Base-by-base conservation (phyloP, 1,139 yeast species). In the Saccharomycopsis phalli region DNA sequence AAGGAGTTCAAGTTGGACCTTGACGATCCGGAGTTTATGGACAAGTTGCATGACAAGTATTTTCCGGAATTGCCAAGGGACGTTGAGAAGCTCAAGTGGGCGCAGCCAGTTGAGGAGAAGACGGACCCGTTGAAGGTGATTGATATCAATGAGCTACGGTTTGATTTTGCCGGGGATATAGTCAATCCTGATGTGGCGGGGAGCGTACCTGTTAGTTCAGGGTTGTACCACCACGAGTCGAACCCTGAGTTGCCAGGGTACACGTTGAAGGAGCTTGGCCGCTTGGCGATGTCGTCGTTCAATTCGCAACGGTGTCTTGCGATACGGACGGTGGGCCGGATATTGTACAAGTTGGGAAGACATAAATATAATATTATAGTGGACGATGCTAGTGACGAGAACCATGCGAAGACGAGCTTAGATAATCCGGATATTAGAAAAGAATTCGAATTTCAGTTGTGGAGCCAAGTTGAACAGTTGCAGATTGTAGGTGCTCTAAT, bases 221-320 rank as follows among this genome's bases (percentile, higher is more conserved):
- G 96, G 0, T 68, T 91, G 19, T 96, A 87, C 53, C 97, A 91
- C 56, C 99, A 91, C 58, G 73, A 95, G 0, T 86, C 81, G 19
- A 76, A 80, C 42, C 96, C 97, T 0, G 77, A 80, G 34, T 67
- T 88, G 42, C 95, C 98, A 0, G 99, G 99, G 0, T 91, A 91
- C 57, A 87, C 97, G 0, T 58, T 91, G 19, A 66, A 74, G 1
- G 99, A 91, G 55, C 66, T 91, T 39, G 81, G 82, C 0, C 94
- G 81, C 52, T 68, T 86, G 41, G 65, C 88, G 2, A 66, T 95
- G 49, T 84, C 95, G 1, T 74, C 81, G 1, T 74, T 81, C 41
- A 76, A 94, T 1, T 77, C 94, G 0, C 99, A 91, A 59, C 66
- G 97, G 40, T 75, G 93, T 47, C 70, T 91, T 18, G 87, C 95